phyloP scores from a whole-genome alignment of 176 grass and related monocot genomes.

The Themeda triandra region DNA sequence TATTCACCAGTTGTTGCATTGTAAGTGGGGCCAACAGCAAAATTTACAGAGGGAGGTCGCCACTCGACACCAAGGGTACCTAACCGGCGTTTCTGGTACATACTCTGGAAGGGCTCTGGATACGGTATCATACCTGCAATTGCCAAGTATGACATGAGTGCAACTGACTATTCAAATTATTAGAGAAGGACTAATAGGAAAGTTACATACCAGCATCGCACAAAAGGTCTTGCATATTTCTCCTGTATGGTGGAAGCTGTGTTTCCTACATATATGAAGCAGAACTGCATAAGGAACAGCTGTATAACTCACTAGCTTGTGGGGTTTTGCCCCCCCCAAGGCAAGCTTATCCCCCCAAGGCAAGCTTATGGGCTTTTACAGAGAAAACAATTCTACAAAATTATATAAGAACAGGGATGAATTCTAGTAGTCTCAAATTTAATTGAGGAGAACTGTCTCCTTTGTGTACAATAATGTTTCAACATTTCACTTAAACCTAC shows the following conservation, averaged over 20 bases:
- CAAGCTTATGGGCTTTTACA: not conserved
- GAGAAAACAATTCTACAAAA: not conserved
- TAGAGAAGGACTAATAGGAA: not conserved
- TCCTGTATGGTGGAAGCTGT: conserved; percentile 83
- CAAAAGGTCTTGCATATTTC: conserved; percentile 94
- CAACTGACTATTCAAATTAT: conserved; percentile 11
- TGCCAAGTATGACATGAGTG: conserved; percentile 22
- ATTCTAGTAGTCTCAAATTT: not conserved
- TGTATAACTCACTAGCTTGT: not conserved
- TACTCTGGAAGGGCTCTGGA: conserved; percentile 90
- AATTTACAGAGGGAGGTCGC: conserved; percentile 77
- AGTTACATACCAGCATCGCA: conserved; percentile 77
- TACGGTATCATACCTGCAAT: conserved; percentile 95
- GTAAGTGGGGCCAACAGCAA: conserved; percentile 90
- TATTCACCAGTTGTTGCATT: conserved; percentile 90
- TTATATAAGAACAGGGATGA: not conserved
- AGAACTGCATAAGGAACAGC: conserved; percentile 30
- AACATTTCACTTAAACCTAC: not conserved
- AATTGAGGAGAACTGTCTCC: not conserved
- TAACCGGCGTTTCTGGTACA: conserved; percentile 82
- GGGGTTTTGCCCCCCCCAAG: not conserved
- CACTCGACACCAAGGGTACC: conserved; percentile 89
- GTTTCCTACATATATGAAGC: conserved; percentile 65
- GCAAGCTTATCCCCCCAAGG: not conserved
- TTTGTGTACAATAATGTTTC: conserved; percentile 8